These are phyloP conservation scores for Auriscalpium microsporum DNA, from an alignment of 768 basidiomycete genomes.

Conservation along the genomic window DNA sequence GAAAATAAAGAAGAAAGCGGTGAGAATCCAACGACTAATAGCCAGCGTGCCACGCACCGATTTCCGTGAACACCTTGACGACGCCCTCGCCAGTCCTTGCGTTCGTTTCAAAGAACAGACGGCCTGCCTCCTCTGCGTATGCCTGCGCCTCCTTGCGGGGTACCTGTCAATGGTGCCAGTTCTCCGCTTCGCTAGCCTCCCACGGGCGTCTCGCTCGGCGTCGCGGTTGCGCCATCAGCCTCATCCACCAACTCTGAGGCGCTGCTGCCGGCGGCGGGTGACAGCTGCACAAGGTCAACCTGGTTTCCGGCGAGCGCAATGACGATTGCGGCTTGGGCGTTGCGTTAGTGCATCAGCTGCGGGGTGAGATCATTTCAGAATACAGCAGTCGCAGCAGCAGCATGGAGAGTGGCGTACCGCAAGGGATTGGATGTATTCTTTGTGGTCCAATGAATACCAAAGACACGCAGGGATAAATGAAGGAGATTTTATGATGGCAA, in stretches of 20 bases:
- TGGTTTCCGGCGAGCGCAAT: slow-evolving; percentile 99
- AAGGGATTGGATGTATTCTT: slow-evolving; percentile 92
- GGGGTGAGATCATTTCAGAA: slow-evolving; percentile 1
- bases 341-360: slow-evolving; percentile 98
- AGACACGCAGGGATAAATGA: too few species aligned
- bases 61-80: slow-evolving; percentile 96
- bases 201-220: slow-evolving; percentile 59
- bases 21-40: background rate
- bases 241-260: slow-evolving; percentile 77
- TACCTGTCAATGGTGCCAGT: slow-evolving; percentile 81
- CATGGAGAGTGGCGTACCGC: slow-evolving; percentile 48
- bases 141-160: slow-evolving; percentile 91
- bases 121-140: slow-evolving; percentile 89
- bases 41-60: slow-evolving; percentile 50
- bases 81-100: slow-evolving; percentile 98
- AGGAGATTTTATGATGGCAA: too few species aligned
- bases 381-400: too few species aligned
- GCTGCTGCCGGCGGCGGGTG: slow-evolving; percentile 39
- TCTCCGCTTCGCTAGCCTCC: slow-evolving; percentile 59
- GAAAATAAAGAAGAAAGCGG: background rate
- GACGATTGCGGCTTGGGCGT: slow-evolving; percentile 96
- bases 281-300: slow-evolving; percentile 76
- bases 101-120: slow-evolving; percentile 95
- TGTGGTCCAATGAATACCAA: too few species aligned
- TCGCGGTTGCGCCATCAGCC: slow-evolving; percentile 83